These are phyloP conservation scores for Hamamelis virginiana DNA, from an alignment of 164 flowering plant species.

Conservation along the genomic window DNA sequence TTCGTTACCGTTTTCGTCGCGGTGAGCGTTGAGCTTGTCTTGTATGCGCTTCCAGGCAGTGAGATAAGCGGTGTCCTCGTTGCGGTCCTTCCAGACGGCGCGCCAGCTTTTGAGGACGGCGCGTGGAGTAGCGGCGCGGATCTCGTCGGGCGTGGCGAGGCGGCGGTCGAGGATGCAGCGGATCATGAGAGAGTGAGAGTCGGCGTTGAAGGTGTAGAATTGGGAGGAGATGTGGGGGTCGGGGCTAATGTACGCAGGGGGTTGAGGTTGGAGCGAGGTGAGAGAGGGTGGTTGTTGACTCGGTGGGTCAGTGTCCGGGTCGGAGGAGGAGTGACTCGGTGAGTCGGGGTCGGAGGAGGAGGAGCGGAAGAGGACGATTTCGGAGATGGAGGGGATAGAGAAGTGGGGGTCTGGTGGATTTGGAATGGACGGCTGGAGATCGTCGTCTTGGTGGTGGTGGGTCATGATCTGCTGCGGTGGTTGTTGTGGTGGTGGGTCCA, in stretches of 20 bases:
- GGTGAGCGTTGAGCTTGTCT: constrained; percentile 75
- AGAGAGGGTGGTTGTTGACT: background rate
- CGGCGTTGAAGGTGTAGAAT: constrained; percentile 86
- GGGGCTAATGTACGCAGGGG: constrained; percentile 48
- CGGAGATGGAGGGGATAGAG: constrained; percentile 29
- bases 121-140: constrained; percentile 69
- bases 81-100: constrained; percentile 95
- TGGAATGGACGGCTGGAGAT: constrained; percentile 23
- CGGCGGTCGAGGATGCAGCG: constrained; percentile 66
- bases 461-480: constrained; percentile 12
- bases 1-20: constrained; percentile 50
- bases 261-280: constrained; percentile 9
- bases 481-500: constrained; percentile 10
- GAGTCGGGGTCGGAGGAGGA: constrained; percentile 23
- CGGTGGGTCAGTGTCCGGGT: constrained; percentile 7
- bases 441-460: constrained; percentile 6
- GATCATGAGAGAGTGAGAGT: constrained; percentile 84
- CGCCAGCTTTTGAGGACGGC: constrained; percentile 85
- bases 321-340: constrained; percentile 36
- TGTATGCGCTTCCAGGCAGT: constrained; percentile 99
- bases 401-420: constrained; percentile 19
- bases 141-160: constrained; percentile 72
- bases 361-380: constrained; percentile 53
- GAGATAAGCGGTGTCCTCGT: constrained; percentile 89
- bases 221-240: constrained; percentile 88